A percentile compares a stretch with the other conserved stretches of the same genome.
phyloP scores from a whole-genome alignment of 2,329 filamentous ascomycete species.

The Aureobasidium subglaciale region DNA sequence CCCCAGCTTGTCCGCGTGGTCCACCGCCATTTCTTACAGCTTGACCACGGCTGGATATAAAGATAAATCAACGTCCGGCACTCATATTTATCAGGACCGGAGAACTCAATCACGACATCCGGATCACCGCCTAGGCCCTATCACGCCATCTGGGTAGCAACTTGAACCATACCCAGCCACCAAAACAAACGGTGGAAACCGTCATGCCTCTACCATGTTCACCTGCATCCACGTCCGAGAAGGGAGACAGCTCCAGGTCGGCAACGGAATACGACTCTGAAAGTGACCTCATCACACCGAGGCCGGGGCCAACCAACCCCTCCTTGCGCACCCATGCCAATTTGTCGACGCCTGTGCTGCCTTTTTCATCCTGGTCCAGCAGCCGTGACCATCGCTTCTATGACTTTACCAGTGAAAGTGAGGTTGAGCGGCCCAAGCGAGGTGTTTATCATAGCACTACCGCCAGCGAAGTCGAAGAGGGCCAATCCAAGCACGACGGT shows the following conservation, averaged over 20 bases:
- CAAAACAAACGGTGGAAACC: background rate
- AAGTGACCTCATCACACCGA: constrained; percentile 27
- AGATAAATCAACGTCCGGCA: background rate
- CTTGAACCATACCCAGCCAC: constrained; percentile 3
- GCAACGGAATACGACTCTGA: constrained; percentile 25
- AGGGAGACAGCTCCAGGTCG: constrained; percentile 19
- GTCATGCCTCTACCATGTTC: constrained; percentile 27
- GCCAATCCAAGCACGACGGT: background rate
- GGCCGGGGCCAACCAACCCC: constrained; percentile 27
- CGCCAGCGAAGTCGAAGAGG: constrained; percentile 14
- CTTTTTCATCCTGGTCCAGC: constrained; percentile 15
- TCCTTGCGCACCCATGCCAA: constrained; percentile 23
- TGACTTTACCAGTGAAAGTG: constrained; percentile 16
- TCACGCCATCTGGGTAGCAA: background rate
- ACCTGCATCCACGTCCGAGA: constrained; percentile 27
- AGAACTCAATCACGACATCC: constrained; percentile 9
- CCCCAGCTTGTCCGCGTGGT: constrained; percentile 10
- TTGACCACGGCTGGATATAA: background rate
- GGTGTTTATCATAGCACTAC: constrained; percentile 11
- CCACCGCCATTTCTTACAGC: constrained; percentile 13
- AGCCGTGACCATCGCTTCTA: constrained; percentile 15
- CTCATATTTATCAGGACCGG: background rate
- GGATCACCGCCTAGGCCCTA: constrained; percentile 4
- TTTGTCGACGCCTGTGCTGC: constrained; percentile 18
- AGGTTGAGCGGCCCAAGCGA: constrained; percentile 13